phyloP scores from a whole-genome alignment of 148 eudicot genomes.

The Chenopodium album region DNA sequence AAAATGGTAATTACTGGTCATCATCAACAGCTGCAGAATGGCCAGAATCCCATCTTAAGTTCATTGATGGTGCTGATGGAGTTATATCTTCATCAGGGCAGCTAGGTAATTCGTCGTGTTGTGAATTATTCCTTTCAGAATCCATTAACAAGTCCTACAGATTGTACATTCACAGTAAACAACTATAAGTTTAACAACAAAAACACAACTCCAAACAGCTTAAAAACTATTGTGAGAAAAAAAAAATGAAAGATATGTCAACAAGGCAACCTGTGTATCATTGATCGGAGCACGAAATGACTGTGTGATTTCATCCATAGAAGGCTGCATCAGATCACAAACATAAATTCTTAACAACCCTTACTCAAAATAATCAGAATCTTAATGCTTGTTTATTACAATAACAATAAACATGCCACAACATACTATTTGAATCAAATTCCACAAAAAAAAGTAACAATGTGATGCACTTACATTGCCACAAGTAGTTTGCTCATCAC shows the following conservation, averaged over 20 bases:
- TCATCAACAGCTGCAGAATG: slow-evolving; percentile 35
- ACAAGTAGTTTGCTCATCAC: slow-evolving; percentile 24
- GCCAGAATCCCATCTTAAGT: slow-evolving; percentile 75
- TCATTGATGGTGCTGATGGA: slow-evolving; percentile 66
- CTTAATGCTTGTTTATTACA: no score
- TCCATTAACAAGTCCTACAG: slow-evolving; percentile 76
- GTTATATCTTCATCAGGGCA: slow-evolving; percentile 49
- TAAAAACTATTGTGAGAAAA: background rate
- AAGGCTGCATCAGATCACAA: slow-evolving; percentile 36
- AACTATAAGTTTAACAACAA: background rate
- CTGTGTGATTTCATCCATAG: slow-evolving; percentile 40
- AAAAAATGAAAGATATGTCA: background rate
- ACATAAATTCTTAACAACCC: background rate
- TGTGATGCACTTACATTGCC: slow-evolving; percentile 30
- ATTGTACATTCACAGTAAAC: slow-evolving; percentile 13
- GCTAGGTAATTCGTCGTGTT: slow-evolving; percentile 31
- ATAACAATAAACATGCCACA: background rate
- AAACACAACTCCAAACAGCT: background rate
- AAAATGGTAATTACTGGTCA: slow-evolving; percentile 50
- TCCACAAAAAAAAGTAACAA: background rate
- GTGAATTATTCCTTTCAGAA: slow-evolving; percentile 42
- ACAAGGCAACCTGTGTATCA: slow-evolving; percentile 68
- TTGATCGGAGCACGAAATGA: slow-evolving; percentile 64
- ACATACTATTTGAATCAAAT: background rate
- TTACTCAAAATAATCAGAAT: background rate